Conservation (phyloP, 331 rosid genomes). For the Saraca asoca region DNA sequence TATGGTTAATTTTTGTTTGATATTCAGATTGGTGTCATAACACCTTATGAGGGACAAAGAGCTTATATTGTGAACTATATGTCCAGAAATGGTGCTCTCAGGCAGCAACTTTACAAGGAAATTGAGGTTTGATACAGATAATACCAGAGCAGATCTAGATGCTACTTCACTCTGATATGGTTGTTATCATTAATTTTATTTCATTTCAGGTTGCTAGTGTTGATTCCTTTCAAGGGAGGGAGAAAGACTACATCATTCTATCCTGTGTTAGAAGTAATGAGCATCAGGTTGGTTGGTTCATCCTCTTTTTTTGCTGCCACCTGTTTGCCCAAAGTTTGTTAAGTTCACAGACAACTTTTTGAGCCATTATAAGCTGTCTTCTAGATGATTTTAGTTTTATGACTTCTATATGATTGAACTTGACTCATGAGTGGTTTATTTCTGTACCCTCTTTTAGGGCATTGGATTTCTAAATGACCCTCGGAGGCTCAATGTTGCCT, state of each 20-base stretch:
- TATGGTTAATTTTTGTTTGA: background rate
- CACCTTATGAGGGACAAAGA: slow-evolving; percentile 98
- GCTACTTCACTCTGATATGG: background rate
- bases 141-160: background rate
- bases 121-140: slow-evolving; percentile 67
- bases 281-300: slow-evolving; percentile 77
- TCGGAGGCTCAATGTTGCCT: slow-evolving; percentile 81
- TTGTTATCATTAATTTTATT: slow-evolving; percentile 26
- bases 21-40: slow-evolving; percentile 90
- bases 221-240: slow-evolving; percentile 99
- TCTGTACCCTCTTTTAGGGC: slow-evolving; percentile 57
- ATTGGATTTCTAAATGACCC: slow-evolving; percentile 98
- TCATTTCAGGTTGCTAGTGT: slow-evolving; percentile 93
- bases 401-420: background rate
- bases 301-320: background rate
- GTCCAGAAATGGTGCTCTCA: slow-evolving; percentile 96
- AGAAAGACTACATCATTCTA: slow-evolving; percentile 92
- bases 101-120: slow-evolving; percentile 99
- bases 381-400: background rate
- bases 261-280: slow-evolving; percentile 99
- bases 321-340: background rate
- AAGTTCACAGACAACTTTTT: background rate
- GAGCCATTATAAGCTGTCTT: background rate
- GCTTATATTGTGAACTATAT: slow-evolving; percentile 98
- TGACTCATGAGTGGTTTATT: slow-evolving; percentile 29